Conservation (phyloP, 441 rosid genomes). For the Pelargonium citronellum region DNA sequence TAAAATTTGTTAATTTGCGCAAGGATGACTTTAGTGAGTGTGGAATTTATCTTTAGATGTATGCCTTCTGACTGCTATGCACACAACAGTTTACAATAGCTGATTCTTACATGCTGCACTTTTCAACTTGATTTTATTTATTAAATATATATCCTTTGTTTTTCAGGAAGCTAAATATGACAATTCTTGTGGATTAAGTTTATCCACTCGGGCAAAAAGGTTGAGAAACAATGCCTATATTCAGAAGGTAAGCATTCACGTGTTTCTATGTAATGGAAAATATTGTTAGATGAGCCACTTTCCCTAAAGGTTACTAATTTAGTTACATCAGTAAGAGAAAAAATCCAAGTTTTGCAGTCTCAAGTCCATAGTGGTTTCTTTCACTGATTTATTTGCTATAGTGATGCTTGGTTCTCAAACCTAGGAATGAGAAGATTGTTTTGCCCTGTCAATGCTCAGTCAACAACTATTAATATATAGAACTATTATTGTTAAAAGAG, state of each 20-base stretch:
- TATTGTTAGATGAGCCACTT: constrained; percentile 5
- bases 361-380: background rate
- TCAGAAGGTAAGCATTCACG: constrained; percentile 42
- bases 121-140: background rate
- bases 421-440: background rate
- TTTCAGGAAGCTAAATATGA: constrained; percentile 33
- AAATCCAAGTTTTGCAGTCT: background rate
- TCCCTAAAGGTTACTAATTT: background rate
- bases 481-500: background rate
- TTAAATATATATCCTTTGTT: background rate
- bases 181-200: constrained; percentile 28
- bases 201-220: constrained; percentile 31
- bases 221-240: constrained; percentile 42
- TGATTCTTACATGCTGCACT: background rate
- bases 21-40: background rate
- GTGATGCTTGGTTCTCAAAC: background rate
- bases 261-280: background rate
- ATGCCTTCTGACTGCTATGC: background rate
- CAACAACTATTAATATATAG: background rate
- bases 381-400: background rate
- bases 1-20: background rate
- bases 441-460: background rate
- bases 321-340: background rate
- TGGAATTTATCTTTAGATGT: background rate
- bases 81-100: constrained; percentile 3